Evolutionary conservation across 805 yeast species (phyloP), one percentile per base, ranked within the genome.

Genomic region (Saccharomycopsis schoenii): DNA sequence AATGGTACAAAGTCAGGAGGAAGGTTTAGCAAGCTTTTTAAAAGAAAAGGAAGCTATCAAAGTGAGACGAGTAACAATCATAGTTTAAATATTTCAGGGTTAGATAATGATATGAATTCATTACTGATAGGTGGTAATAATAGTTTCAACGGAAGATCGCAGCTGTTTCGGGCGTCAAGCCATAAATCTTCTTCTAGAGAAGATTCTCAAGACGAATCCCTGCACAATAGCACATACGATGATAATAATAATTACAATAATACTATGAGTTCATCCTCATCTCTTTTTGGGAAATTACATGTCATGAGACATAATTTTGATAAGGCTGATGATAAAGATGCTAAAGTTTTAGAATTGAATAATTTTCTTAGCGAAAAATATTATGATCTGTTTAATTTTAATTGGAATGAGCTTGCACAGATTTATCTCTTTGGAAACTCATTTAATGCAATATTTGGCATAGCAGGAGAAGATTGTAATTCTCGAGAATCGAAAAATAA

Each of bases 351-450:
- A 9, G 61, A 54, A 15, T 51, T 59, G 4, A 61, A 51, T 24
- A 57, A 43, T 24, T 52, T 24, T 17, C 36, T 63, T 9, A 55
- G 61, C 12, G 64, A 61, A 14, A 19, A 61, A 10, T 63, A 61
- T 34, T 63, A 63, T 29, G 62, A 63, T 19, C 51, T 50, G n/a
- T 52, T 60, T 42, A 59, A 61, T 40, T 63, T 34, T 21, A 50
- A 63, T 34, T 63, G 62, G 62, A 43, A 59, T 21, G 64, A 63
- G 39, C 1, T 63, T 10, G 61, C 58, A 4, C 62, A 63, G 47
- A 24, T 57, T 1, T 61, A 63, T 42, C 50, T 59, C 15, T 63
- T 63, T 63, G 66, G 64, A 11, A 55, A 56, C n/a, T 25, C 34
- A n/a, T 34, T 63, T 19, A 24, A 29, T 11, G 14, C 39, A 2